Evolutionary conservation across 176 grass and related monocot genomes (phyloP), one percentile per base, ranked within the genome.

Genomic region (Thalia dealbata): DNA sequence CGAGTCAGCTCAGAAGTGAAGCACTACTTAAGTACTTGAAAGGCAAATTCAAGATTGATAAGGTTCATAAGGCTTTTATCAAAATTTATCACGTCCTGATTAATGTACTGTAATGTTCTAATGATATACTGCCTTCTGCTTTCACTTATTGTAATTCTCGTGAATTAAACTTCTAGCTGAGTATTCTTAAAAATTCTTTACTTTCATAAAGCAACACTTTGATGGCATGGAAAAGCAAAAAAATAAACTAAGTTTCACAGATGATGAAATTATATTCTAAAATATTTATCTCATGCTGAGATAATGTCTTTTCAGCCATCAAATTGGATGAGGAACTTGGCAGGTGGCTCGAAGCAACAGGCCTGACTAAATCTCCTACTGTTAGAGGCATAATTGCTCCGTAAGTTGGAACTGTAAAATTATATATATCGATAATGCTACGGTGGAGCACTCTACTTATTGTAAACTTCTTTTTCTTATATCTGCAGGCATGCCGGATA

Each of bases 321-420:
- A 88, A 84, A 78, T 80, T 97, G 79, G 87, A 92, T 74, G 89
- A 97, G 66, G 89, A 97, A 73, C 87, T 97, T 69, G 79, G 77
- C 71, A 72, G 78, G 41, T 97, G 90, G 95, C 87, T 97, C 27
- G 69, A 25, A 70, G 83, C 61, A 52, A 84, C 87, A 78, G 81
- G 51, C 67, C 78, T 97, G 50, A 76, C 87, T 56, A 97, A 91
- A 72, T 97, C 90, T 78, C 74, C 90, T 79, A 76, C 90, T 84
- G 79, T 97, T 76, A 87, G 95, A 78, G 95, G 87, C 8, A 71
- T 97, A 71, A 97, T 97, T 86, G 95, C 95, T 30, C 95, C 90
- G 95, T 97, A 75, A 92, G 89, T 97, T 72, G 25, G 32, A 4
- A 38, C 6, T 35, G 38, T 67, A 41, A 12, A 41, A 4, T 42